Evolutionary conservation across 768 basidiomycete genomes (phyloP).

Genomic region (Termitomyces sp.): DNA sequence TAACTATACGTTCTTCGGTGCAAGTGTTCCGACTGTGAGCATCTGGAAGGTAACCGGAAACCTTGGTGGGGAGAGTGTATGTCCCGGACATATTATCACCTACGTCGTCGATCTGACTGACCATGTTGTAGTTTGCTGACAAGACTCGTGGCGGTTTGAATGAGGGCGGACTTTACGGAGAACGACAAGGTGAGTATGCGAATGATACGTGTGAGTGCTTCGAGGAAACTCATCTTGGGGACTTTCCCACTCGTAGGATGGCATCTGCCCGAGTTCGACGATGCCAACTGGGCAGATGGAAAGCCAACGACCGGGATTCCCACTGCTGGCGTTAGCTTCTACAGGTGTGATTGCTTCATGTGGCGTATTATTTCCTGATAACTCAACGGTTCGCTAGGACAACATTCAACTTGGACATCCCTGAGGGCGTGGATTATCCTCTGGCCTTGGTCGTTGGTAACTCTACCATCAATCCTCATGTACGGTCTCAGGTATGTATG

Average conservation of each 20-base stretch:
- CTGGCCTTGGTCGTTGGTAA: conserved; percentile 42
- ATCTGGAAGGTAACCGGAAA: conserved; percentile 52
- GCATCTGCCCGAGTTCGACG: conserved; percentile 57
- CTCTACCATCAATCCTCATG: conserved; percentile 38
- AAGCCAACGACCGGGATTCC: conserved; percentile 39
- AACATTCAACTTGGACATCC: conserved; percentile 40
- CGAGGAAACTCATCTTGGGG: neutral
- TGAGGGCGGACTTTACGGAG: conserved; percentile 55
- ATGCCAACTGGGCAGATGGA: conserved; percentile 39
- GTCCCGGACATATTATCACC: conserved; percentile 5
- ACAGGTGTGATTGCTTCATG: conserved; percentile 26
- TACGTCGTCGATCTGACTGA: neutral
- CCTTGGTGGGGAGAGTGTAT: conserved; percentile 42
- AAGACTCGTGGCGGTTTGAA: conserved; percentile 51
- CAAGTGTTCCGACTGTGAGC: conserved; percentile 30
- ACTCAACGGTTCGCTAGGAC: conserved; percentile 23
- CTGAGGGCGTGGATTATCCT: conserved; percentile 45
- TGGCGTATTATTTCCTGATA: neutral
- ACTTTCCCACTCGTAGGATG: conserved; percentile 33
- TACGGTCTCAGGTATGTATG: conserved; percentile 35
- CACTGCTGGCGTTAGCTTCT: conserved; percentile 45
- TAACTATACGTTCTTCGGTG: conserved; percentile 42
- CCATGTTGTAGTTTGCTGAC: conserved; percentile 37
- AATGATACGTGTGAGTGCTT: neutral
- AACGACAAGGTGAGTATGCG: conserved; percentile 39